Evolutionary conservation across 2,329 filamentous ascomycete species (phyloP).

Genomic region (Fusarium austroafricanum): DNA sequence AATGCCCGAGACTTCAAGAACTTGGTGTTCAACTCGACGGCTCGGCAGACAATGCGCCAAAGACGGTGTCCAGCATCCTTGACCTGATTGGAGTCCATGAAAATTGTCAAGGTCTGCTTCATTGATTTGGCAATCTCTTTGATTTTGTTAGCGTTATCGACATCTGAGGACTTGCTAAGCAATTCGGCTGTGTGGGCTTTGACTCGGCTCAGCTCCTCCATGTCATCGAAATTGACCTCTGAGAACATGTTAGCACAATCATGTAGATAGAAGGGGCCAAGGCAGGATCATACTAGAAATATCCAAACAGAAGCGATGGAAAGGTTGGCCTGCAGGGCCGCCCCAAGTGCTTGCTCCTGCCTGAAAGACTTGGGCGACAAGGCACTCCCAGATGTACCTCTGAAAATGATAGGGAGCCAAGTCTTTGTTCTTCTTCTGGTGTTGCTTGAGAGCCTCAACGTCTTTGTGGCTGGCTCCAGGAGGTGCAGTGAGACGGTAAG

Average conservation of each 20-base stretch:
- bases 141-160: neutral
- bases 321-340: constrained; percentile 11
- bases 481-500: neutral
- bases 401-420: constrained; percentile 3
- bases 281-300: constrained; percentile 5
- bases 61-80: neutral
- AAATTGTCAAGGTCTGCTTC: constrained; percentile 5
- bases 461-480: neutral
- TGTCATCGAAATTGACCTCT: constrained; percentile 7
- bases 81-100: neutral
- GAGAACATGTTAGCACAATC: neutral
- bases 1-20: constrained; percentile 31
- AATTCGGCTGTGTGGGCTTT: constrained; percentile 15
- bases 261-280: too few relatives aligned
- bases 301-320: neutral
- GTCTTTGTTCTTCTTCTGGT: neutral
- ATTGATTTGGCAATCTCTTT: neutral
- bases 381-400: constrained; percentile 18
- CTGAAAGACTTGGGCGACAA: constrained; percentile 8
- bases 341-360: constrained; percentile 16
- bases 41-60: constrained; percentile 1
- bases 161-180: neutral
- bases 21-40: constrained; percentile 2
- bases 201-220: constrained; percentile 19
- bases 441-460: constrained; percentile 11